Evolutionary conservation across 176 grass and related monocot genomes (phyloP).

Genomic region (Oryza officinalis): DNA sequence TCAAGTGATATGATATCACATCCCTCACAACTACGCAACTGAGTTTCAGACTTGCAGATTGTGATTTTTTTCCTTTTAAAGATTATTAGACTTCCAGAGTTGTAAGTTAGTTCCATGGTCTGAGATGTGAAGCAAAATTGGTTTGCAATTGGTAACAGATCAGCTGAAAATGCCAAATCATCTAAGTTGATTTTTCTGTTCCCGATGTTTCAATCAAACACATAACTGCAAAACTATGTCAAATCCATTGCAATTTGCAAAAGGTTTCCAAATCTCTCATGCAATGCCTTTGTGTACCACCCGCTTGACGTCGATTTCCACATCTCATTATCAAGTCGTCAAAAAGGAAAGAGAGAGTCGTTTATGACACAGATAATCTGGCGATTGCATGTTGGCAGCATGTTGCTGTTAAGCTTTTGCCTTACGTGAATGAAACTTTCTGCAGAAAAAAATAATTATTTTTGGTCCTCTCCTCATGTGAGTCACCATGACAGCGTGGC

Average conservation of each 20-base stretch:
- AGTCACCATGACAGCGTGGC: not conserved
- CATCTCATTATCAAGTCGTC: not conserved
- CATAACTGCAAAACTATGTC: not conserved
- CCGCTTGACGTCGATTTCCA: not conserved
- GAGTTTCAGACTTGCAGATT: not conserved
- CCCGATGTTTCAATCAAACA: not conserved
- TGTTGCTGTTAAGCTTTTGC: not conserved
- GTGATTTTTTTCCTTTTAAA: not conserved
- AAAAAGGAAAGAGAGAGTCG: not conserved
- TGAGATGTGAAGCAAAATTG: not conserved
- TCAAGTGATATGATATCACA: not conserved
- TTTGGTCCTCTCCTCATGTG: not conserved
- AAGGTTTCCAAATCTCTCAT: not conserved
- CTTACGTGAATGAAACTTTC: not conserved
- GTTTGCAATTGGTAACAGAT: not conserved
- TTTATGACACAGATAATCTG: not conserved
- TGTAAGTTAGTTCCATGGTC: not conserved
- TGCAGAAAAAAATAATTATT: too few relatives aligned
- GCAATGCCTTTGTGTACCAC: not conserved
- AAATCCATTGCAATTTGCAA: not conserved
- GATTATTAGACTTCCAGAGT: not conserved
- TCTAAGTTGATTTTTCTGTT: not conserved
- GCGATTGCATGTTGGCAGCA: not conserved
- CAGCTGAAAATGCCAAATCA: not conserved
- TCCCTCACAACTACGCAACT: constrained; percentile 40